These are phyloP conservation scores for Fraxinus pennsylvanica DNA, from an alignment of 257 asterid genomes.

Conservation along the genomic window DNA sequence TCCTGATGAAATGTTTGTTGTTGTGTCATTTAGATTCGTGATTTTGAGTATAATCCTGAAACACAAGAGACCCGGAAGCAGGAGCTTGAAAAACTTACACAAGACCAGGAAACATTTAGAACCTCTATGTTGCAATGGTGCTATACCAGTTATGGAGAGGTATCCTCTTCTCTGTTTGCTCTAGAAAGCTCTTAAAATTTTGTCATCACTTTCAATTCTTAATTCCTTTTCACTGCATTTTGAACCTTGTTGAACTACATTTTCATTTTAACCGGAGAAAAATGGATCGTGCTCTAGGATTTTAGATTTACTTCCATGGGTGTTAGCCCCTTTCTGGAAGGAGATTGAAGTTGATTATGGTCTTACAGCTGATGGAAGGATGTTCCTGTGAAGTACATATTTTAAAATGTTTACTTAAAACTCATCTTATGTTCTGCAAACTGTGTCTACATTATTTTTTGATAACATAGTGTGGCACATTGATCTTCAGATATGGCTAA, in stretches of 20 bases:
- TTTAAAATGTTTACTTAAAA: neutral
- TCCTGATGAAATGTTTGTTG: constrained; percentile 22
- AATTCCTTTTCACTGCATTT: neutral
- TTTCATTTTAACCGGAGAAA: neutral
- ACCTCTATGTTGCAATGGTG: constrained; percentile 60
- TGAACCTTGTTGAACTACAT: neutral
- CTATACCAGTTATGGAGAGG: constrained; percentile 66
- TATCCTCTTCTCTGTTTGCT: constrained; percentile 14
- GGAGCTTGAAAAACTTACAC: constrained; percentile 50
- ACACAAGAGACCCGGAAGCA: constrained; percentile 69
- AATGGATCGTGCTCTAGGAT: neutral
- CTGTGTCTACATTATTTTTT: neutral
- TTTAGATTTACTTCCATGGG: neutral
- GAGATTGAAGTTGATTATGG: neutral
- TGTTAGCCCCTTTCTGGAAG: neutral
- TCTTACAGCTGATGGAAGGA: neutral
- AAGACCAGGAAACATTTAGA: constrained; percentile 53
- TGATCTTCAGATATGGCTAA: neutral
- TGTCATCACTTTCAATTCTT: neutral
- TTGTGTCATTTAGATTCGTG: constrained; percentile 63
- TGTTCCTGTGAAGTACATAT: neutral
- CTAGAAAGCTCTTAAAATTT: constrained; percentile 23
- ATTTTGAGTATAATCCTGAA: constrained; percentile 65
- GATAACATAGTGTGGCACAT: neutral
- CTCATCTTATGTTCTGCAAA: neutral